Evolutionary conservation across 805 yeast species (phyloP).

Genomic region (Cyberlindnera euphorbiiphila): DNA sequence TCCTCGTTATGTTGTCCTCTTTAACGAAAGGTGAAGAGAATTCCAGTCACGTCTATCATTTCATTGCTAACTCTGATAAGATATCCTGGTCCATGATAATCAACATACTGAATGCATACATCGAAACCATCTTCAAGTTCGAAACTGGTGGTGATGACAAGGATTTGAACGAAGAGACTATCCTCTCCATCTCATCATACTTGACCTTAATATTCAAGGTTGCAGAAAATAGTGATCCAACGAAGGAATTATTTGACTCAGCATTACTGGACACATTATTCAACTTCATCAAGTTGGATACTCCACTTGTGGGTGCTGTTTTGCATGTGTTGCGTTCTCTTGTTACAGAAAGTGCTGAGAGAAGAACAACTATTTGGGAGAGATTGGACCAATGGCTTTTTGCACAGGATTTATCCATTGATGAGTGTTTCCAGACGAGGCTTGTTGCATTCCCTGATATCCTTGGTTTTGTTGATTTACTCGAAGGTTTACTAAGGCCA

Average conservation of each 20-base stretch:
- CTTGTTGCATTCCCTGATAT: constrained; percentile 54
- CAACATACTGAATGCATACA: constrained; percentile 51
- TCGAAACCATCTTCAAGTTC: constrained; percentile 37
- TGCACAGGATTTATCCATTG: constrained; percentile 32
- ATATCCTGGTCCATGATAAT: constrained; percentile 56
- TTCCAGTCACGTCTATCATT: constrained; percentile 48
- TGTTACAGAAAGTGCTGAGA: constrained; percentile 40
- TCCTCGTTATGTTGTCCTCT: constrained; percentile 74
- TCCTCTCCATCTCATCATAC: constrained; percentile 70
- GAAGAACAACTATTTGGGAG: constrained; percentile 59
- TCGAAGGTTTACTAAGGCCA: constrained; percentile 35
- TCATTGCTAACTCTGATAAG: constrained; percentile 35
- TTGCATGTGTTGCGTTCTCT: constrained; percentile 56
- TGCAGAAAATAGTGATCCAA: constrained; percentile 37
- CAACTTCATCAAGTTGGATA: constrained; percentile 41
- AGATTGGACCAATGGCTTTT: constrained; percentile 68
- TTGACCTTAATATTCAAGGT: constrained; percentile 60
- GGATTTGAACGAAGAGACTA: constrained; percentile 76
- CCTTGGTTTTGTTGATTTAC: constrained; percentile 55
- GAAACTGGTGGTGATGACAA: constrained; percentile 39
- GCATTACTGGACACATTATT: constrained; percentile 37
- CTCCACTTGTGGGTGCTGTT: constrained; percentile 50
- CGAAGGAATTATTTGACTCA: constrained; percentile 29
- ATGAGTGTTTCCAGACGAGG: constrained; percentile 40
- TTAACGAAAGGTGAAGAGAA: constrained; percentile 58